Evolutionary conservation across 345 rosid genomes (phyloP).

Genomic region (Murraya paniculata): DNA sequence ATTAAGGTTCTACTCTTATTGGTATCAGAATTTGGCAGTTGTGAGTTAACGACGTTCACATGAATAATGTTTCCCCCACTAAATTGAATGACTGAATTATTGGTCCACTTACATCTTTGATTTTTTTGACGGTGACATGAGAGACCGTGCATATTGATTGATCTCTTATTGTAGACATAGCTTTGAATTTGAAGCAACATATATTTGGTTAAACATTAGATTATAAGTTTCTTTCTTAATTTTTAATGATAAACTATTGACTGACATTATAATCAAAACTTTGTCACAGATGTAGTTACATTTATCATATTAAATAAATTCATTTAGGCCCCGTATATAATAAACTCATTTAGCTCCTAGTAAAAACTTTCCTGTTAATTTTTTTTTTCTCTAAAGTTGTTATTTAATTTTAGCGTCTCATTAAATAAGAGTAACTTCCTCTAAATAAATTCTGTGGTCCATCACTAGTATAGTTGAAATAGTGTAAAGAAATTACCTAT

Average conservation of each 20-base stretch:
- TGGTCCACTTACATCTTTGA: constrained; percentile 43
- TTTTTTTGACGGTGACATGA: constrained; percentile 31
- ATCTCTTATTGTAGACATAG: neutral
- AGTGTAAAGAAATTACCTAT: neutral
- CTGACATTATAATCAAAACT: too few species aligned
- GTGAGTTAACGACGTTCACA: constrained; percentile 42
- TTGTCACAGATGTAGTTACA: too few species aligned
- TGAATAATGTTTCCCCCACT: constrained; percentile 41
- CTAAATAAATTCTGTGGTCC: too few species aligned
- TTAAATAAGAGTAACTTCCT: too few species aligned
- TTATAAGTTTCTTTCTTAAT: neutral
- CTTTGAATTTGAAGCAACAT: neutral
- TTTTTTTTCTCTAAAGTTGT: too few species aligned
- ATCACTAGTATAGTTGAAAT: neutral
- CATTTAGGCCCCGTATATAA: too few species aligned
- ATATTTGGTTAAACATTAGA: too few species aligned
- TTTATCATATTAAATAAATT: too few species aligned
- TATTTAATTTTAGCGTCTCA: too few species aligned
- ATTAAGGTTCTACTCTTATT: neutral
- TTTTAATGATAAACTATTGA: neutral
- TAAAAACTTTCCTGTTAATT: too few species aligned
- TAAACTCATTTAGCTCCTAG: too few species aligned
- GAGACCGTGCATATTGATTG: constrained; percentile 8
- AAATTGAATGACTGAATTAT: constrained; percentile 27
- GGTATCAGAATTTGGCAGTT: constrained; percentile 34